Base-by-base conservation (phyloP, 2,329 filamentous ascomycete genomes). In the Ophiocordyceps sinensis region DNA sequence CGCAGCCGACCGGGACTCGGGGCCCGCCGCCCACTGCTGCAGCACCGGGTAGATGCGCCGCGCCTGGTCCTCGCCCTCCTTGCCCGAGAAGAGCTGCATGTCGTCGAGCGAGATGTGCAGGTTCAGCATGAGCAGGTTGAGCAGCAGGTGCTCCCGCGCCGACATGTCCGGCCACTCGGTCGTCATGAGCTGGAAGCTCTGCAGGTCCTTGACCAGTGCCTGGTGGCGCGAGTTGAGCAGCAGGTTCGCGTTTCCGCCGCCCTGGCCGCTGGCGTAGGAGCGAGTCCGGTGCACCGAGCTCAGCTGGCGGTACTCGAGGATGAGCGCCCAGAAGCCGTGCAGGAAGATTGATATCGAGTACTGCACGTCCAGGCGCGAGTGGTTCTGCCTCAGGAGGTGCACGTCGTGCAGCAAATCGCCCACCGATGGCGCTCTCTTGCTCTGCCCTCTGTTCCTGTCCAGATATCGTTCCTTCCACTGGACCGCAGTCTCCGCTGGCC, bases 31-130 rank as follows among this genome's bases (percentile, higher is more conserved):
- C 78, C 78, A 82, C 23, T 73, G 65, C 43, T 73, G 68, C 8
- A 82, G 60, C 0, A 68, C 61, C 0, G 74, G 70, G 45, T 77
- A 78, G 13, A 77, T 67, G 7, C 69, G 60, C 4, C 73, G 67
- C 4, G 79, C 78, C 52, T 82, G 75, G 29, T 80, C 77, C 45
- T 78, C 72, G 21, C 76, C 78, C 47, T 79, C 77, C 36, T 79
- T 77, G 5, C 79, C 79, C 0, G 76, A 74, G 47, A 83, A 82
- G 4, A 79, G 66, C 50, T 82, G 77, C 14, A 83, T 61, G 43
- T 82, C 77, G 47, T 79, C 72, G 3, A 82, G 60, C 0, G 75
- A 75, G 36, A 79, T 68, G 53, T 82, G 72, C 5, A 82, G 62
- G 50, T 81, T 73, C 65, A 82, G 71, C 43, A 77, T 61, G 11